A percentile compares a stretch with the other conserved stretches of the same genome.
Conservation (phyloP, 768 basidiomycete genomes). For the Suillus weaverae region DNA sequence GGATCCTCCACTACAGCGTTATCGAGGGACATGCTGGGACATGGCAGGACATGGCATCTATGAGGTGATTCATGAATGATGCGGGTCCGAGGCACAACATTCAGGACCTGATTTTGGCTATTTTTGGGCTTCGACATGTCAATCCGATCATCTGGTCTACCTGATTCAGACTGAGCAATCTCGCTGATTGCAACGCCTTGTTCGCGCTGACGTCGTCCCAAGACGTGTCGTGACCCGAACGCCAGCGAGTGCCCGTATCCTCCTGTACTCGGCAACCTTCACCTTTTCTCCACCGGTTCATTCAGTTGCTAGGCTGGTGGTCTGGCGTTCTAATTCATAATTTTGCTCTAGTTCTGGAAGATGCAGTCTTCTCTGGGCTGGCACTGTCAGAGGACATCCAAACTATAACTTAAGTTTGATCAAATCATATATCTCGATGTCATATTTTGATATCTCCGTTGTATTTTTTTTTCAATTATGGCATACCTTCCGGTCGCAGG, state of each 20-base stretch:
- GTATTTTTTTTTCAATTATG: slow-evolving; percentile 4
- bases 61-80: background rate
- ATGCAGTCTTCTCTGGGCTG: background rate
- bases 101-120: background rate
- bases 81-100: background rate
- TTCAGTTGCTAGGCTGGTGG: background rate
- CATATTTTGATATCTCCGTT: background rate
- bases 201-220: background rate
- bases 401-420: slow-evolving; percentile 5
- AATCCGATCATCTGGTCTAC: background rate
- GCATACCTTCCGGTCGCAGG: background rate
- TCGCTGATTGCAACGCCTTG: background rate
- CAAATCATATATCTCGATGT: background rate
- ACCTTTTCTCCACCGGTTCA: background rate
- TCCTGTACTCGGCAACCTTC: background rate
- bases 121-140: background rate
- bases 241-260: background rate
- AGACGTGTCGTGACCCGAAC: background rate
- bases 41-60: background rate
- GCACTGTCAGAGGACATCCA: background rate
- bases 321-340: background rate
- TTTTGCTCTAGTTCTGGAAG: background rate
- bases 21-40: background rate
- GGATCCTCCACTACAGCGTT: too few species aligned
- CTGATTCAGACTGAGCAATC: background rate